Percentiles rank a stretch among this genome's conserved stretches.
Evolutionary conservation across 2,329 filamentous ascomycete genomes (phyloP).

Genomic region (Fusarium newnesense): DNA sequence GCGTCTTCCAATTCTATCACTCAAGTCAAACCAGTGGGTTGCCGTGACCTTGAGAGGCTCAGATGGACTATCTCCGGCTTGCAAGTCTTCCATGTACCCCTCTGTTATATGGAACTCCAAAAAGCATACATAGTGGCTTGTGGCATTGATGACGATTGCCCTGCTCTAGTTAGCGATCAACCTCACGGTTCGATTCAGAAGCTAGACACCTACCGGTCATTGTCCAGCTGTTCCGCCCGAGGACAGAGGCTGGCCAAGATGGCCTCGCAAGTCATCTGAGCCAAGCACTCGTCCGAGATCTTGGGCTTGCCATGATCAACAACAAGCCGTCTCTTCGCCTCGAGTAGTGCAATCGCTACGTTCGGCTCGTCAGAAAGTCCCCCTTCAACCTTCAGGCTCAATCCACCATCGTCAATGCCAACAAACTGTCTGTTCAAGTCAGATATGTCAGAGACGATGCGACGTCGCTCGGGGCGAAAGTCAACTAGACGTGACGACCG

Average conservation of each 20-base stretch:
- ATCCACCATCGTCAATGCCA: not conserved
- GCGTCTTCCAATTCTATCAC: too few species aligned
- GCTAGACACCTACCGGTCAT: too few species aligned
- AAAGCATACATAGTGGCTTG: not conserved
- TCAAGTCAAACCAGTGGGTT: too few species aligned
- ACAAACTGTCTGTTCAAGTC: not conserved
- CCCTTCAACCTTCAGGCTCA: not conserved
- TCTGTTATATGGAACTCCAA: not conserved
- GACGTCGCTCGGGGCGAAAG: not conserved
- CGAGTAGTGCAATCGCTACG: not conserved
- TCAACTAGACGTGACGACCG: not conserved
- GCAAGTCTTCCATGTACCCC: accelerated
- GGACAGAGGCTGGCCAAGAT: not conserved
- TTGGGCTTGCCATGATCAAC: not conserved
- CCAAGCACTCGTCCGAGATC: not conserved
- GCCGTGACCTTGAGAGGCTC: too few species aligned
- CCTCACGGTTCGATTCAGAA: too few species aligned
- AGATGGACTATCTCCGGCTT: too few species aligned
- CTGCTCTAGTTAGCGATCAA: not conserved
- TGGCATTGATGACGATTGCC: not conserved
- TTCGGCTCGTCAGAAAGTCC: too few species aligned
- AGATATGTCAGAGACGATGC: not conserved
- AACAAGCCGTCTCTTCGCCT: not conserved
- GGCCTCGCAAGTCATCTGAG: not conserved
- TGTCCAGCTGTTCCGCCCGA: accelerated